Conservation (phyloP, 495 filamentous ascomycete species). For the Elasticomyces elasticus region DNA sequence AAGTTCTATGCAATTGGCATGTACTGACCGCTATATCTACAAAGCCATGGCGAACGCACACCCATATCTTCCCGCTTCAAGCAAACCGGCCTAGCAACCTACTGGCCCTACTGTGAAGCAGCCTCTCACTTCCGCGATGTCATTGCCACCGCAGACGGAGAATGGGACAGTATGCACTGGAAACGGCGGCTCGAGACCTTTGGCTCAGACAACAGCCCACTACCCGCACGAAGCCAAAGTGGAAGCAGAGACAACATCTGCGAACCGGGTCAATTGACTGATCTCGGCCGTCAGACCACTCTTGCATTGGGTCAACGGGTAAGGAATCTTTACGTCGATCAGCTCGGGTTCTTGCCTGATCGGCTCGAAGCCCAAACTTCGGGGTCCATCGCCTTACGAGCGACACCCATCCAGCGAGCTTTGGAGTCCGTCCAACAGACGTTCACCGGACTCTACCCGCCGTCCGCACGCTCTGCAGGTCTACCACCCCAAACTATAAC, state of each 20-base stretch:
- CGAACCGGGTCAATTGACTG: constrained; percentile 79
- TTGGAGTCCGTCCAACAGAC: constrained; percentile 83
- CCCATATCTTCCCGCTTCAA: constrained; percentile 81
- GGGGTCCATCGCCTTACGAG: constrained; percentile 65
- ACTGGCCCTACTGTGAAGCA: constrained; percentile 87
- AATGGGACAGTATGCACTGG: constrained; percentile 66
- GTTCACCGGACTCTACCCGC: constrained; percentile 81
- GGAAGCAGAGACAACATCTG: constrained; percentile 70
- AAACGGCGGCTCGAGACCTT: constrained; percentile 72
- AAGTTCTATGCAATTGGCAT: no score
- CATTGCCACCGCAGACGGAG: constrained; percentile 49
- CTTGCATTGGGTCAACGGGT: constrained; percentile 68
- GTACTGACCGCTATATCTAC: no score
- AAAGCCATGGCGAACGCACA: constrained; percentile 78
- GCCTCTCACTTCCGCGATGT: constrained; percentile 62
- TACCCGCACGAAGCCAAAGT: constrained; percentile 53
- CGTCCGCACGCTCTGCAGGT: constrained; percentile 49
- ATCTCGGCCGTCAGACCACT: constrained; percentile 75
- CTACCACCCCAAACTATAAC: constrained; percentile 69
- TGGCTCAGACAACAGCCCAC: constrained; percentile 57
- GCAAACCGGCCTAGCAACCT: constrained; percentile 46
- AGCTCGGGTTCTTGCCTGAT: constrained; percentile 71
- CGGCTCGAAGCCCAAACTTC: constrained; percentile 48
- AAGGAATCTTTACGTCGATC: constrained; percentile 77
- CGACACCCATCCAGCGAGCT: constrained; percentile 75